These are phyloP conservation scores for Cyberlindnera mycetangii DNA, from an alignment of 805 yeast genomes.

Conservation along the genomic window DNA sequence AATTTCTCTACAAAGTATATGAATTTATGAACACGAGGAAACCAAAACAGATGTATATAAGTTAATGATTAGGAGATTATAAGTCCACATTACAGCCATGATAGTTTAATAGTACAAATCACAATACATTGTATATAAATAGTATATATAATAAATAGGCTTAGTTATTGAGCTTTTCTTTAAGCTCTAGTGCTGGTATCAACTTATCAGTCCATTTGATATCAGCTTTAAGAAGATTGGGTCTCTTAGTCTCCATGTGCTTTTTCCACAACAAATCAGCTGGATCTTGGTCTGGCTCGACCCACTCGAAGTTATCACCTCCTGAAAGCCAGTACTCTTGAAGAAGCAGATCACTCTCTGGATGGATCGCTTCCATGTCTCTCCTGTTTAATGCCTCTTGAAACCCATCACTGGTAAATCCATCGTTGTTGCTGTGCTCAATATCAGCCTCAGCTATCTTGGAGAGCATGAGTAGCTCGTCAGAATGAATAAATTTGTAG, in stretches of 20 bases:
- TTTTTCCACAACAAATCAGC: slow-evolving; percentile 47
- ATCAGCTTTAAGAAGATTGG: slow-evolving; percentile 14
- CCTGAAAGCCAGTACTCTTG: slow-evolving; percentile 87
- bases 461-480: slow-evolving; percentile 65
- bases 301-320: slow-evolving; percentile 87
- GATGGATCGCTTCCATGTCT: slow-evolving; percentile 32
- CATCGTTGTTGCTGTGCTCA: slow-evolving; percentile 20
- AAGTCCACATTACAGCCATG: no score
- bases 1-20: not conserved
- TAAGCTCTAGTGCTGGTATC: slow-evolving; percentile 8
- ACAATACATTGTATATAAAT: no score
- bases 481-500: slow-evolving; percentile 62
- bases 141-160: not conserved
- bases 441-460: slow-evolving; percentile 61
- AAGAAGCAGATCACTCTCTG: slow-evolving; percentile 62
- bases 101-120: no score
- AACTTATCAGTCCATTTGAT: slow-evolving; percentile 24
- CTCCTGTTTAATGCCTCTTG: slow-evolving; percentile 9
- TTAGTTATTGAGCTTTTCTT: no score
- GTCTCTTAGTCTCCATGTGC: slow-evolving; percentile 14
- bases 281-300: slow-evolving; percentile 88
- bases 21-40: not conserved
- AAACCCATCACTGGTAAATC: slow-evolving; percentile 19
- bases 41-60: not conserved
- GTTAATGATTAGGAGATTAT: not conserved